phyloP scores from a whole-genome alignment of 805 yeast species.

The Wickerhamiella kazuoi region DNA sequence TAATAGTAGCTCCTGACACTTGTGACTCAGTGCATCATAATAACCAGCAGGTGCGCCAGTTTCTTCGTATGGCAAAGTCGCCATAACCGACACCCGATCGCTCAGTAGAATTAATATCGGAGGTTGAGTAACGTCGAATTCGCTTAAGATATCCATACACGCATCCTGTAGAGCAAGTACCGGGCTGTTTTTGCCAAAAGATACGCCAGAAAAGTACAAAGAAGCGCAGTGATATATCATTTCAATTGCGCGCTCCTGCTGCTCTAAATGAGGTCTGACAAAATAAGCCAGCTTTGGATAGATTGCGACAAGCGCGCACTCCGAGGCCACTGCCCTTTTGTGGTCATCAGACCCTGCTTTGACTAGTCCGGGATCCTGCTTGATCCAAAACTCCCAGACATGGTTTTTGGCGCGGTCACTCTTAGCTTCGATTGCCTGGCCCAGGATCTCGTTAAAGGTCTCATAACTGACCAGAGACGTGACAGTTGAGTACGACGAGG shows the following conservation, averaged over 20 bases:
- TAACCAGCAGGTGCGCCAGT: not conserved
- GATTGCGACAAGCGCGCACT: slow-evolving; percentile 24
- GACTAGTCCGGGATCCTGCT: slow-evolving; percentile 22
- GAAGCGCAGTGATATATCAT: slow-evolving; percentile 8
- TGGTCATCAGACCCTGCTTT: no score
- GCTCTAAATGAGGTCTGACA: slow-evolving; percentile 1
- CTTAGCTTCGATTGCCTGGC: slow-evolving; percentile 11
- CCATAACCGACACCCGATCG: not conserved
- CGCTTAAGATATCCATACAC: not conserved
- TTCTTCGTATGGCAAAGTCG: not conserved
- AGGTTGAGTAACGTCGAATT: not conserved
- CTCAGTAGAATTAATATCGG: not conserved
- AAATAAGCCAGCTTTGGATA: slow-evolving; percentile 3
- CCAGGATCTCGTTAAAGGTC: slow-evolving; percentile 32
- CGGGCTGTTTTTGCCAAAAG: not conserved
- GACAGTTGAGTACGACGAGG: slow-evolving; percentile 32
- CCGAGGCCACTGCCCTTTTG: slow-evolving; percentile 35
- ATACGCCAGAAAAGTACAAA: slow-evolving; percentile 7
- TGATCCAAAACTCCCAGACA: slow-evolving; percentile 25
- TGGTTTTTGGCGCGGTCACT: slow-evolving; percentile 5
- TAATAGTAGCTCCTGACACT: not conserved
- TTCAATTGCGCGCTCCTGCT: slow-evolving; percentile 3
- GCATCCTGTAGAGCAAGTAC: not conserved
- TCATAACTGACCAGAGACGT: slow-evolving; percentile 39
- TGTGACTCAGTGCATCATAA: not conserved